Conservation (phyloP, 2,329 filamentous ascomycete genomes). For the Fusarium multiceps region DNA sequence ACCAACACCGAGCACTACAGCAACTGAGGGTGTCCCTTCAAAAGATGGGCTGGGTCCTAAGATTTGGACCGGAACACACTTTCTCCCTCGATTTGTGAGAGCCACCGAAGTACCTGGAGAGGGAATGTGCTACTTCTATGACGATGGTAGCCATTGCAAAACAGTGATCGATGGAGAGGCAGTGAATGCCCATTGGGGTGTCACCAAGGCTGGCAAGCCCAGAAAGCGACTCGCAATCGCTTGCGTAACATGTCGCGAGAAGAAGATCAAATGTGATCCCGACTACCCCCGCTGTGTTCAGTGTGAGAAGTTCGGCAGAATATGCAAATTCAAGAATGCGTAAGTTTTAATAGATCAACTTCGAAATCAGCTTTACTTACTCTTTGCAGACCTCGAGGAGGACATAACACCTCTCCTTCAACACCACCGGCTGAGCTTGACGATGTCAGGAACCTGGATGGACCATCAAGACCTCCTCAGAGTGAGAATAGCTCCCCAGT, state of each 20-base stretch:
- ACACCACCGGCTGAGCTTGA: conserved; percentile 64
- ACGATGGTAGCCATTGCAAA: conserved; percentile 84
- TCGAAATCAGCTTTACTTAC: conserved; percentile 9
- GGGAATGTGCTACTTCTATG: conserved; percentile 86
- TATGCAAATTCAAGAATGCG: conserved; percentile 89
- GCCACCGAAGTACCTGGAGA: conserved; percentile 78
- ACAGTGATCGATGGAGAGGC: conserved; percentile 85
- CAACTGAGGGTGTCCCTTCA: conserved; percentile 58
- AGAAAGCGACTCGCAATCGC: conserved; percentile 90
- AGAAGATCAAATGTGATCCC: conserved; percentile 97
- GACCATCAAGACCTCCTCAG: conserved; percentile 50
- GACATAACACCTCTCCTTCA: conserved; percentile 67
- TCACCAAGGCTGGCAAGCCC: conserved; percentile 94
- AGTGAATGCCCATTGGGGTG: conserved; percentile 92
- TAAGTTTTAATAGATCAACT: conserved; percentile 61
- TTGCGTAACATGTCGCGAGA: conserved; percentile 93
- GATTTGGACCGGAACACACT: conserved; percentile 76
- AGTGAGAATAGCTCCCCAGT: conserved; percentile 61
- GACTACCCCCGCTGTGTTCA: conserved; percentile 88
- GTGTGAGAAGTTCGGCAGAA: conserved; percentile 89
- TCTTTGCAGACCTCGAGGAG: conserved; percentile 63
- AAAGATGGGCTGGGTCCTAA: conserved; percentile 74
- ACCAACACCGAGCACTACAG: conserved; percentile 46
- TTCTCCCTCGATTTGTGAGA: conserved; percentile 72
- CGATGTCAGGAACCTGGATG: conserved; percentile 53